Evolutionary conservation across 495 filamentous ascomycete genomes (phyloP).

Genomic region (Echria macrotheca): DNA sequence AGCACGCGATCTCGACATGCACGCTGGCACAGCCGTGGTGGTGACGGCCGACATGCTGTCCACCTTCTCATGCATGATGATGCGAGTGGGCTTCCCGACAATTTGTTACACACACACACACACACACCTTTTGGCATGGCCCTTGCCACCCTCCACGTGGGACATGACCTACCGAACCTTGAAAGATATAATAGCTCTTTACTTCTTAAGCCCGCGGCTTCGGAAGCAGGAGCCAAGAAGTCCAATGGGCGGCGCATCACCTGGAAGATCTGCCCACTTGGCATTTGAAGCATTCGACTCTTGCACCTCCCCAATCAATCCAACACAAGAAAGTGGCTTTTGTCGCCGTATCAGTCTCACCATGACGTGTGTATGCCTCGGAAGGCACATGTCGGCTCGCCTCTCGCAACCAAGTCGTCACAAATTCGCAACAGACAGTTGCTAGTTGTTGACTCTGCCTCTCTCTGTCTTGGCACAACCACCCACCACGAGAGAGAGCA

Average conservation of each 20-base stretch:
- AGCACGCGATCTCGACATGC: too few relatives aligned
- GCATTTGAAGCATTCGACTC: too few relatives aligned
- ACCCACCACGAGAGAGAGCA: neutral
- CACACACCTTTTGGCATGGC: neutral
- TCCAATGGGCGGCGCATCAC: too few relatives aligned
- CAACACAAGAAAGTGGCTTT: neutral
- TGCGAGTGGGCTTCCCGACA: neutral
- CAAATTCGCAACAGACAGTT: too few relatives aligned
- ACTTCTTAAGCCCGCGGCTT: too few relatives aligned
- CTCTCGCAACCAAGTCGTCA: too few relatives aligned
- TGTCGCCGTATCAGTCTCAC: too few relatives aligned
- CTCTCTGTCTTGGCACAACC: too few relatives aligned
- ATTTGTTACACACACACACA: neutral
- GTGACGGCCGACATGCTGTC: constrained; percentile 1
- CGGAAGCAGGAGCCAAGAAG: too few relatives aligned
- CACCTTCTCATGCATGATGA: constrained; percentile 8
- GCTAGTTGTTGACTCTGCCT: too few relatives aligned
- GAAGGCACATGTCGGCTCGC: too few relatives aligned
- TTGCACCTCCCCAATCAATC: neutral
- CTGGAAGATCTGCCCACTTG: too few relatives aligned
- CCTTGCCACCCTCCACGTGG: constrained; percentile 3
- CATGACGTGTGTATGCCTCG: neutral
- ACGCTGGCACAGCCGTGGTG: neutral
- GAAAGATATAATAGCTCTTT: neutral
- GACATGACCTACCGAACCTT: neutral